These are phyloP conservation scores for Craspedostauros australis DNA, from an alignment of 108 stramenopile species.

Conservation along the genomic window DNA sequence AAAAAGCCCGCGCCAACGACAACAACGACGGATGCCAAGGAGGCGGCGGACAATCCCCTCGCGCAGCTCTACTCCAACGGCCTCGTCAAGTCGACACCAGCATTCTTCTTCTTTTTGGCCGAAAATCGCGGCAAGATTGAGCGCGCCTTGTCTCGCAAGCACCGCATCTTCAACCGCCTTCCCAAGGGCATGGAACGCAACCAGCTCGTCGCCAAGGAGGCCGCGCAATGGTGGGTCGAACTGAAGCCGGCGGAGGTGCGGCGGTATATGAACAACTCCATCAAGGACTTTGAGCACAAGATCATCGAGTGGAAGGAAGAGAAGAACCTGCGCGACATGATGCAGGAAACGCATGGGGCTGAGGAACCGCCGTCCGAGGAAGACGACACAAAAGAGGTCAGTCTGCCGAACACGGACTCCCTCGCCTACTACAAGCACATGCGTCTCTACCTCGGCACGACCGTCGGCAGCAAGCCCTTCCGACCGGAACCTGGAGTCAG, in stretches of 20 bases:
- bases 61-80: not conserved
- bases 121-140: slow-evolving; percentile 68
- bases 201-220: slow-evolving; percentile 74
- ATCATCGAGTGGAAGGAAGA: slow-evolving; percentile 83
- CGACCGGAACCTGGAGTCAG: slow-evolving; percentile 33
- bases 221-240: slow-evolving; percentile 56
- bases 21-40: too few relatives aligned
- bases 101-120: slow-evolving; percentile 46
- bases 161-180: slow-evolving; percentile 56
- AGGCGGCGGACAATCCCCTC: not conserved
- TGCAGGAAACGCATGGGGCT: slow-evolving; percentile 14
- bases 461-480: slow-evolving; percentile 48
- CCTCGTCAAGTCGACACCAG: slow-evolving; percentile 27
- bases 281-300: slow-evolving; percentile 65
- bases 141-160: slow-evolving; percentile 41
- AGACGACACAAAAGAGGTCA: slow-evolving; percentile 9
- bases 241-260: slow-evolving; percentile 34
- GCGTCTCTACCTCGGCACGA: slow-evolving; percentile 29
- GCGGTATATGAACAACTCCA: slow-evolving; percentile 56
- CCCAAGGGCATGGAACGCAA: slow-evolving; percentile 63
- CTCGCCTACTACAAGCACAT: slow-evolving; percentile 26
- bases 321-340: slow-evolving; percentile 63
- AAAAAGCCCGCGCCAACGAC: too few relatives aligned
- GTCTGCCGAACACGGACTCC: slow-evolving; percentile 23
- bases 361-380: not conserved